Conservation (phyloP, 768 basidiomycete species). For the Boletellus emodensis region DNA sequence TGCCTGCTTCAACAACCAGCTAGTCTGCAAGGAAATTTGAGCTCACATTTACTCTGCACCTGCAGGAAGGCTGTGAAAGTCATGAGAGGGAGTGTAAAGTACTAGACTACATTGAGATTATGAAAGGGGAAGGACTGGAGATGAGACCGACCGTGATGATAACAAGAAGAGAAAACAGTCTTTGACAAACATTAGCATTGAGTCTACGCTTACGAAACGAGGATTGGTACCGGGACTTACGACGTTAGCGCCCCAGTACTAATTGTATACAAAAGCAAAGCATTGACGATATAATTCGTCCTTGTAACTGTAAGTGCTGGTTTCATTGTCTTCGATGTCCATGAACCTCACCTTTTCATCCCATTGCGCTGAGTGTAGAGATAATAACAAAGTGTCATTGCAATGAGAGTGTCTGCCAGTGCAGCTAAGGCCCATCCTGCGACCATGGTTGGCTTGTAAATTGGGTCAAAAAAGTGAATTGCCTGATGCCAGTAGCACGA, state of each 20-base stretch:
- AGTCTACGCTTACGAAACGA: neutral
- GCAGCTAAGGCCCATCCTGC: slow-evolving; percentile 11
- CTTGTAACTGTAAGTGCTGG: neutral
- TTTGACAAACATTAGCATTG: neutral
- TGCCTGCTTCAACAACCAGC: neutral
- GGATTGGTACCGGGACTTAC: neutral
- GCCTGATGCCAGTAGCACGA: neutral
- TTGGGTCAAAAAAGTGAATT: neutral
- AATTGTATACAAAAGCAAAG: slow-evolving; percentile 15
- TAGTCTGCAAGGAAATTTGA: neutral
- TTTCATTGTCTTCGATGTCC: too few species aligned
- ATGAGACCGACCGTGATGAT: slow-evolving; percentile 5
- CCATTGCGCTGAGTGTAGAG: slow-evolving; percentile 10
- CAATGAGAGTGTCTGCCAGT: slow-evolving; percentile 5
- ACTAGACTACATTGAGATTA: neutral
- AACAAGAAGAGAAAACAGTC: slow-evolving; percentile 8
- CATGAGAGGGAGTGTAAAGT: slow-evolving; percentile 1
- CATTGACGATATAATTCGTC: slow-evolving; percentile 13
- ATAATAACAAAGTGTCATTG: slow-evolving; percentile 9
- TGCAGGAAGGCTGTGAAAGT: too few species aligned
- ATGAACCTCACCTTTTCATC: slow-evolving; percentile 1
- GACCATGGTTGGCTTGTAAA: slow-evolving; percentile 10
- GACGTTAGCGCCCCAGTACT: slow-evolving; percentile 14
- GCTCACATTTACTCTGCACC: too few species aligned
- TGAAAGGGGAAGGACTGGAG: too few species aligned